Percentiles rank a stretch among this genome's conserved stretches.
Conservation (phyloP, 805 yeast genomes). For the Candida fluviatilis region DNA sequence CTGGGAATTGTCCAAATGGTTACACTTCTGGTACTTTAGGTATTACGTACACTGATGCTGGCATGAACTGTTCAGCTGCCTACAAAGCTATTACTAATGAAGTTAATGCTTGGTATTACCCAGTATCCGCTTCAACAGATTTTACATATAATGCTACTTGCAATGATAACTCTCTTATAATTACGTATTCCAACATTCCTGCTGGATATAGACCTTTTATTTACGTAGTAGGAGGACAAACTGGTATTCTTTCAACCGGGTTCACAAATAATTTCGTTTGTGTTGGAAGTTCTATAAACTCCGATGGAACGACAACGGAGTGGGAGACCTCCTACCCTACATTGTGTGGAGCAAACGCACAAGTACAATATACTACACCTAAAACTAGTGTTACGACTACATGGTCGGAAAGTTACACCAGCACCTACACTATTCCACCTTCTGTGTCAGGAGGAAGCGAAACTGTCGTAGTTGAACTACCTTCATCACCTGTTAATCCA, state of each 20-base stretch:
- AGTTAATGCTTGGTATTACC: conserved; percentile 16
- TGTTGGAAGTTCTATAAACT: not conserved
- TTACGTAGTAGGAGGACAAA: conserved; percentile 4
- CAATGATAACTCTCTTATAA: conserved; percentile 3
- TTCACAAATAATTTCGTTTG: conserved; percentile 9
- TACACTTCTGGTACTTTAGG: conserved; percentile 14
- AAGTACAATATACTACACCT: no score
- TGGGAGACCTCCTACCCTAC: not conserved
- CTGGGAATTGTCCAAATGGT: conserved; percentile 11
- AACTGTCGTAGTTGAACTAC: no score
- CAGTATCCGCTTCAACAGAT: conserved; percentile 7
- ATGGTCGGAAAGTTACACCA: no score
- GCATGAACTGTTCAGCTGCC: conserved; percentile 14
- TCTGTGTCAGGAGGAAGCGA: no score
- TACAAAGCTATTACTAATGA: conserved; percentile 14
- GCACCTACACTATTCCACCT: no score
- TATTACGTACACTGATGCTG: conserved; percentile 5
- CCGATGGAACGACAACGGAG: not conserved
- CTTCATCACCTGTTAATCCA: no score
- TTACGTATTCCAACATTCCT: conserved; percentile 16
- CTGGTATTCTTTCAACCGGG: not conserved
- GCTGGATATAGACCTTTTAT: conserved; percentile 21
- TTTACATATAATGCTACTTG: conserved; percentile 10
- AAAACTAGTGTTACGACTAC: no score
- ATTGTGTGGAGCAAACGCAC: not conserved